Conservation (phyloP, 148 eudicot species). For the Beta vulgaris region DNA sequence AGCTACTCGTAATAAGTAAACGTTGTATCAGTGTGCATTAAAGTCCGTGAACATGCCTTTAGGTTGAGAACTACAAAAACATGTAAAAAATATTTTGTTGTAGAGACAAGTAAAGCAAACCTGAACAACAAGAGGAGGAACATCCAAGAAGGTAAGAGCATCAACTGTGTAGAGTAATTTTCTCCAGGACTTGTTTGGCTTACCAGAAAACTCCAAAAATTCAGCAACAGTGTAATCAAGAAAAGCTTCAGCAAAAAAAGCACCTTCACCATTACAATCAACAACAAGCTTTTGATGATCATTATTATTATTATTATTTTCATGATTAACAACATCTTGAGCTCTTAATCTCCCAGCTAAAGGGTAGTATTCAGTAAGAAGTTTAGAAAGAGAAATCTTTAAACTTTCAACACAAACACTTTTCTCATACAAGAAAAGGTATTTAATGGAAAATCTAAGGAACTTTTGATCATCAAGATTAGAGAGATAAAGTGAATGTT, state of each 20-base stretch:
- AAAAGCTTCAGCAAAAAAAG: slow-evolving; percentile 70
- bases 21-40: too few relatives aligned
- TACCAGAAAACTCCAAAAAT: slow-evolving; percentile 42
- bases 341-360: slow-evolving; percentile 71
- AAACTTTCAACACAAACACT: slow-evolving; percentile 34
- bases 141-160: slow-evolving; percentile 65
- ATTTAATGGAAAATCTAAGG: slow-evolving; percentile 80
- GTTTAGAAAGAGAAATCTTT: slow-evolving; percentile 54
- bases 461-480: slow-evolving; percentile 86
- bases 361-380: slow-evolving; percentile 80
- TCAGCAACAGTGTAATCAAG: slow-evolving; percentile 58
- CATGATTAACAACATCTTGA: background rate
- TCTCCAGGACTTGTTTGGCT: slow-evolving; percentile 75
- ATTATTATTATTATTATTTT: background rate
- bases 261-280: slow-evolving; percentile 91
- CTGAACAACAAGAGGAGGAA: slow-evolving; percentile 90
- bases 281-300: slow-evolving; percentile 63
- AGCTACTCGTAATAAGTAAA: too few relatives aligned
- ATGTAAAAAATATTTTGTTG: background rate
- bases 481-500: slow-evolving; percentile 62
- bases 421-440: slow-evolving; percentile 57
- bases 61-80: too few relatives aligned
- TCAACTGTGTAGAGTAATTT: slow-evolving; percentile 67
- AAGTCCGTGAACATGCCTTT: too few relatives aligned
- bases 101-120: slow-evolving; percentile 26